Base-by-base conservation (phyloP, 1,139 yeast species). In the Yamadazyma spencermartinsiae region DNA sequence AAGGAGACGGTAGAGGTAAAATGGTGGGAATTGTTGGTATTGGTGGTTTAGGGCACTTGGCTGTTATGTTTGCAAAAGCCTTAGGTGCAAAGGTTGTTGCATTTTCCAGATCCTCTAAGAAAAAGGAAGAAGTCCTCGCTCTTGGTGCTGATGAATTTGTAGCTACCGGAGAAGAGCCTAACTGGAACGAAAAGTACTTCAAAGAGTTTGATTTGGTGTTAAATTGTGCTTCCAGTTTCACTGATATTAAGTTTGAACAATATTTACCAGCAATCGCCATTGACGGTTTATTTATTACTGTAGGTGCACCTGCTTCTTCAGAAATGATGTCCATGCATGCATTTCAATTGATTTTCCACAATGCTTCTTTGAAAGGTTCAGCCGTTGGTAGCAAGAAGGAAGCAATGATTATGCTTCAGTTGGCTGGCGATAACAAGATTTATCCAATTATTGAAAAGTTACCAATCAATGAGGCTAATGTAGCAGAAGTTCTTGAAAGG, bases 231-330 rank as follows among this genome's bases (percentile, higher is more conserved):
- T 61, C 70, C 18, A 63, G 70, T 33, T 60, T 69, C 27, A 63
- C 64, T 21, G 70, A 62, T n/a, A 54, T 63, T 37, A 52, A 55
- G 29, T 48, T 73, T 38, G 52, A 56, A 35, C 48, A 53, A 20
- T 62, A 65, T 50, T 50, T 72, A 40, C 42, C 54, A 4, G 56
- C 61, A 12, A 54, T 73, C 44, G 60, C 48, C 34, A 57, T 65
- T n/a, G 74, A 71, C 52, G 74, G 74, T 40, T 61, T 61, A 36
- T 68, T 78, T 51, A 64, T 75, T 34, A 63, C 75, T 23, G 81
- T 75, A 37, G 81, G 84, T 36, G 62, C 78, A 42, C 79, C 78
- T 32, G 63, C 68, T 21, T 40, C 40, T 4, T 42, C 42, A 4
- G 69, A 67, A 18, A 49, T 46, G 27, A 54, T 57, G 26, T 39